Conservation (phyloP, 192 early-diverging fungal species). For the Linnemannia zychae region DNA sequence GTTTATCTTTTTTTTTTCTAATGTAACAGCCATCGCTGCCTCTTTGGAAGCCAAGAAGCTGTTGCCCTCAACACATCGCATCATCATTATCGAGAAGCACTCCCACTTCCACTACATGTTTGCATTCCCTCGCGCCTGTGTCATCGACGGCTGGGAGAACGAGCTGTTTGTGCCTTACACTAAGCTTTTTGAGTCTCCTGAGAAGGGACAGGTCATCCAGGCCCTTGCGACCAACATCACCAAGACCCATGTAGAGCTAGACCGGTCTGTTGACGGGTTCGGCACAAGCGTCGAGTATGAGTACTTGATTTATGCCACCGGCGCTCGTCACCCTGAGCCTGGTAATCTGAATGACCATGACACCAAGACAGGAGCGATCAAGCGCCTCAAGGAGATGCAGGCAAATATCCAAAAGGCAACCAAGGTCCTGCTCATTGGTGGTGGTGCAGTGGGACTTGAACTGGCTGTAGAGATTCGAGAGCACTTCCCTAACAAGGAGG, state of each 20-base stretch:
- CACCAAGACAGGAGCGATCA: conserved; percentile 62
- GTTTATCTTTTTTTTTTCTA: no score
- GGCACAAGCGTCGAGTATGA: conserved; percentile 61
- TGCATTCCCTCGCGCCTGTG: conserved; percentile 72
- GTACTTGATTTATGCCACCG: conserved; percentile 69
- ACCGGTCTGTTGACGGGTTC: conserved; percentile 65
- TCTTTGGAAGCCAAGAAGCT: conserved; percentile 37
- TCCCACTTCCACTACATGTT: conserved; percentile 75
- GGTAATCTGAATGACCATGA: conserved; percentile 57
- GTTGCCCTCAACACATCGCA: conserved; percentile 60
- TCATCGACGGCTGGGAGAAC: conserved; percentile 67
- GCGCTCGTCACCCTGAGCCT: conserved; percentile 66
- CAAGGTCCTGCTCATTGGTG: conserved; percentile 78
- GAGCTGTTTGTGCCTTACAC: conserved; percentile 72
- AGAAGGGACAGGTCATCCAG: conserved; percentile 61
- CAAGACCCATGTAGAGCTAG: conserved; percentile 63
- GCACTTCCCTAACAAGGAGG: conserved; percentile 69
- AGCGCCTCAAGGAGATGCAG: conserved; percentile 59
- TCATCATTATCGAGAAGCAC: conserved; percentile 71
- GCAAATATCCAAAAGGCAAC: conserved; percentile 69
- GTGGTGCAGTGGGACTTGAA: conserved; percentile 84
- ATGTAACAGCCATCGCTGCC: conserved; percentile 41
- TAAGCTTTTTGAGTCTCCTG: conserved; percentile 56
- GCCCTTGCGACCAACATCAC: conserved; percentile 63
- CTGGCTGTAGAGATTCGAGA: conserved; percentile 81